phyloP scores from a whole-genome alignment of 768 basidiomycete species.

The Amanita phalloides region DNA sequence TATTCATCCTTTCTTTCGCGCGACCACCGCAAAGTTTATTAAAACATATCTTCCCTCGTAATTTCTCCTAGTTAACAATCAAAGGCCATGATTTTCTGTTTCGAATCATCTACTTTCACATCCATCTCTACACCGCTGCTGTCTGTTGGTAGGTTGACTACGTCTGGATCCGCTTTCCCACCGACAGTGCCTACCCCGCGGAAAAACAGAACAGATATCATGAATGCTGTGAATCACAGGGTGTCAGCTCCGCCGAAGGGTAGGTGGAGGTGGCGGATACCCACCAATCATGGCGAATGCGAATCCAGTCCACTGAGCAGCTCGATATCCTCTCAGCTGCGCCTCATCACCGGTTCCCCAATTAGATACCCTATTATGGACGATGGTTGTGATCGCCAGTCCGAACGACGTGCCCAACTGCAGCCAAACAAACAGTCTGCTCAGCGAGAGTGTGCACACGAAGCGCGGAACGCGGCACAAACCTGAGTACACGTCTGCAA shows the following conservation, averaged over 20 bases:
- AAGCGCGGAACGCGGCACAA: constrained; percentile 1
- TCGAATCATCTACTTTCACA: too few relatives aligned
- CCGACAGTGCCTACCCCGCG: too few relatives aligned
- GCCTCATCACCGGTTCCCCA: constrained; percentile 13
- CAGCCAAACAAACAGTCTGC: too few relatives aligned
- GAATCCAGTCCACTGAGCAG: constrained; percentile 59
- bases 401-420: constrained; percentile 11
- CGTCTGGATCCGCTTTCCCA: too few relatives aligned
- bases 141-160: too few relatives aligned
- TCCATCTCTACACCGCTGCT: too few relatives aligned
- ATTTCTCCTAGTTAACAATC: too few relatives aligned
- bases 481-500: constrained; percentile 77
- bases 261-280: constrained; percentile 2
- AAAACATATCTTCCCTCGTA: too few relatives aligned
- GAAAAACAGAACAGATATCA: too few relatives aligned
- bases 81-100: too few relatives aligned
- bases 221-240: background rate
- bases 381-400: constrained; percentile 14
- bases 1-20: too few relatives aligned
- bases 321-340: constrained; percentile 42
- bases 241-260: background rate
- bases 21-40: too few relatives aligned
- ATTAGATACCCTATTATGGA: background rate
- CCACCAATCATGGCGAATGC: constrained; percentile 52
- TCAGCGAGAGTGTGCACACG: background rate